A percentile compares a stretch with the other conserved stretches of the same genome.
Conservation (phyloP, 306 rosid genomes). For the Citrullus mucosospermus region DNA sequence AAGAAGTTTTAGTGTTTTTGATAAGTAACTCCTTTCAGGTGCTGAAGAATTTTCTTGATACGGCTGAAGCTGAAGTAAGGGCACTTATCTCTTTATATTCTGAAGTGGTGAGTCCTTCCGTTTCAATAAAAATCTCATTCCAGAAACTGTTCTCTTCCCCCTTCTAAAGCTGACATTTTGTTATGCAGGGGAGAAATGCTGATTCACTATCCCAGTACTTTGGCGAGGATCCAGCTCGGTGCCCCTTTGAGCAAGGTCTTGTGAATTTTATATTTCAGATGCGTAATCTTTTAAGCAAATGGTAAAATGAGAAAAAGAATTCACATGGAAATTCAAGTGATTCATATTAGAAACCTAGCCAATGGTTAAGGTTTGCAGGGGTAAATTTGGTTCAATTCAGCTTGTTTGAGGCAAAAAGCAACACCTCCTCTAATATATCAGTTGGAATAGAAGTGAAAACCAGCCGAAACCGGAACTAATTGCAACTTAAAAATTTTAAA, state of each 20-base stretch:
- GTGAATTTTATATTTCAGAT: not conserved
- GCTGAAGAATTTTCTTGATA: constrained; percentile 73
- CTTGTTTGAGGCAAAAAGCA: not conserved
- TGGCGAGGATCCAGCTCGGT: constrained; percentile 98
- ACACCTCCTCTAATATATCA: not conserved
- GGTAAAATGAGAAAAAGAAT: not conserved
- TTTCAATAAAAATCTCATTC: constrained; percentile 6
- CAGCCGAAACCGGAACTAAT: not conserved
- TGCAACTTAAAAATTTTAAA: not conserved
- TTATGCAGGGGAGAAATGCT: constrained; percentile 85
- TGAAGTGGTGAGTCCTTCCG: constrained; percentile 68
- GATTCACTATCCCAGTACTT: constrained; percentile 95
- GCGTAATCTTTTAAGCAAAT: constrained; percentile 5
- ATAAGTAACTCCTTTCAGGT: constrained; percentile 40
- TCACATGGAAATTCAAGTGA: not conserved
- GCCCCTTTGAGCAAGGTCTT: constrained; percentile 98
- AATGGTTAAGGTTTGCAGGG: not conserved
- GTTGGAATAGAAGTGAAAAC: not conserved
- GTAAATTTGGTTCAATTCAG: not conserved
- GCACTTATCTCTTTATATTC: constrained; percentile 80
- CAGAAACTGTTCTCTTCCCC: constrained; percentile 8
- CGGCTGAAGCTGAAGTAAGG: constrained; percentile 98
- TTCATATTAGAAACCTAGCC: not conserved
- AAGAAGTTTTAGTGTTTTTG: not conserved
- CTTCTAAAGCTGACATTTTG: constrained; percentile 12